Percentiles rank a stretch among this genome's conserved stretches.
phyloP scores from a whole-genome alignment of 257 asterid species.

The Galeopsis tetrahit region DNA sequence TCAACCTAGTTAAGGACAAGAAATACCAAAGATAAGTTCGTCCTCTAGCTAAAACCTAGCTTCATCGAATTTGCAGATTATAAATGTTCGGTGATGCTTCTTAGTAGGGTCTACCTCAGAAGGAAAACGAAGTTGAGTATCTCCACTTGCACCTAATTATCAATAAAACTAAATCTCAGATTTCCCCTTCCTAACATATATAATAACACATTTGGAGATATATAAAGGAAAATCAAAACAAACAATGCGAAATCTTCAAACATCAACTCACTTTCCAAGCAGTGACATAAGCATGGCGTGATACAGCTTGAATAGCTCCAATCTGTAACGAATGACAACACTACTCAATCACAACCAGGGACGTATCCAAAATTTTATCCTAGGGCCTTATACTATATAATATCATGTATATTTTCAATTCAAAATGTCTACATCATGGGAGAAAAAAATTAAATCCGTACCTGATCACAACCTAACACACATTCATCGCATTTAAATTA shows the following conservation, averaged over 20 bases:
- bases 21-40: too few species aligned
- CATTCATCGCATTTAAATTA: too few species aligned
- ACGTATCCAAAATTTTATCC: too few species aligned
- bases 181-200: not conserved
- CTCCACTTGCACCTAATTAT: slow-evolving; percentile 58
- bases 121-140: slow-evolving; percentile 39
- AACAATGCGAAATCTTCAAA: not conserved
- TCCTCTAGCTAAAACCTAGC: too few species aligned
- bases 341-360: not conserved
- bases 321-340: slow-evolving; percentile 48
- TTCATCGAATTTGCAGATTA: too few species aligned
- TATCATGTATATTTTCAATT: too few species aligned
- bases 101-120: slow-evolving; percentile 60
- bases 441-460: too few species aligned
- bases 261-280: slow-evolving; percentile 67
- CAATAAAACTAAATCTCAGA: slow-evolving; percentile 7
- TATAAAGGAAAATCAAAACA: not conserved
- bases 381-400: too few species aligned
- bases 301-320: slow-evolving; percentile 86
- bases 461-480: too few species aligned
- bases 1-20: too few species aligned
- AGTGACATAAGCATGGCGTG: slow-evolving; percentile 77
- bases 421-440: too few species aligned
- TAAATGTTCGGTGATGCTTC: slow-evolving; percentile 54
- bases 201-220: not conserved